Base-by-base conservation (phyloP, 2,329 filamentous ascomycete species). In the Alternaria solani region DNA sequence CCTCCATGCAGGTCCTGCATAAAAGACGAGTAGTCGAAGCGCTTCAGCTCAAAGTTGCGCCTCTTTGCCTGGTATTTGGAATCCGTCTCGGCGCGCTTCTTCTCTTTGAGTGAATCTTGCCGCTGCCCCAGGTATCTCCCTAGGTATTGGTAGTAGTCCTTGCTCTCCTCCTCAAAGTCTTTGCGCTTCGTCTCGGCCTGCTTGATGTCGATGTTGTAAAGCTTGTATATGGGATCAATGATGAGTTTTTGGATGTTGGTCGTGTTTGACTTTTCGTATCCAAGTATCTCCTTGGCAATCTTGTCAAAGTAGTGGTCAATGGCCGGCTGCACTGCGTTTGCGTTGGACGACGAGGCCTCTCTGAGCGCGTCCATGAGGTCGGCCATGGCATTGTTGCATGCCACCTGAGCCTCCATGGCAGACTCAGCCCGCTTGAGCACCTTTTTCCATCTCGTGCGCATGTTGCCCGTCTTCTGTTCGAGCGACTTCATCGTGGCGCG, bases 1-100 rank as follows among this genome's bases (percentile, higher is more conserved):
- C 95, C 95, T 30, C 95, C 95, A 65, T 98, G 95, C n/a, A 99
- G 85, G 81, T 99, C 95, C 73, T 98, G 94, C 92, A 99, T 96
- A 75, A 98, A 99, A 14, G 93, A 97, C 3, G 94, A 98, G 78
- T 99, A 99, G 79, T 99, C 96, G 73, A 99, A 99, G 9, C 96
- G 90, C 81, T 96, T 97, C 58, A 99, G 85, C 81, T 99, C 95
- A 73, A 99, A 99, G 69, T 93, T 97, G 44, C 92, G 89, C 67
- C 94, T 88, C 82, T 98, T 98, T 46, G 86, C 89, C 77, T 98
- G 94, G 75, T 98, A 99, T 75, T 99, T 99, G 32, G 92, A 91
- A 78, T 99, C 95, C 70, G 93, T 97, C 71, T 97, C 93, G 41
- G 88, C 91, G 63, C 95, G 89, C 81, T 98, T 98, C 85, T 99